Evolutionary conservation across 495 filamentous ascomycete genomes (phyloP).

Genomic region (Daldinia concentrica): DNA sequence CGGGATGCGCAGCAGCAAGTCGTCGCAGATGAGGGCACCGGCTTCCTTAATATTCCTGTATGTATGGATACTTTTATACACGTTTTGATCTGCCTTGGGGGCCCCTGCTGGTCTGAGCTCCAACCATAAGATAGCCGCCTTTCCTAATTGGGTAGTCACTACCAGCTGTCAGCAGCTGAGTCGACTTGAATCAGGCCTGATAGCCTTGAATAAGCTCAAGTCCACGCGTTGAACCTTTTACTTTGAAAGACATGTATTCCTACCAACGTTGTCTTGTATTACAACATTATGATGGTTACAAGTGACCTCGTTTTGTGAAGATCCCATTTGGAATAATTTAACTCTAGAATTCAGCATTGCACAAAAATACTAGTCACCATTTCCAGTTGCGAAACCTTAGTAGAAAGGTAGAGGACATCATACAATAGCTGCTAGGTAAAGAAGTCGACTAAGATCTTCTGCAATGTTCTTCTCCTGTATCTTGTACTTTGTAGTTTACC

Average conservation of each 20-base stretch:
- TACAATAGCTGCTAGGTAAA: conserved; percentile 9
- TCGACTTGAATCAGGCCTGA: conserved; percentile 33
- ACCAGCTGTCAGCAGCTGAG: conserved; percentile 26
- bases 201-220: conserved; percentile 37
- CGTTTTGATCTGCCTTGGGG: conserved; percentile 42
- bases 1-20: conserved; percentile 42
- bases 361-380: conserved; percentile 2
- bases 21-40: conserved; percentile 45
- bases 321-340: not conserved
- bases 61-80: conserved; percentile 46
- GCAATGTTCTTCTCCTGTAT: conserved; percentile 17
- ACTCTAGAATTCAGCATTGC: conserved; percentile 3
- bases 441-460: conserved; percentile 14
- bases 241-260: conserved; percentile 16
- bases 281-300: conserved; percentile 37
- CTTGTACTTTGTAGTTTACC: conserved; percentile 16
- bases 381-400: conserved; percentile 7
- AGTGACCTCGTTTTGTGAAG: not conserved
- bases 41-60: conserved; percentile 46
- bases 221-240: conserved; percentile 33
- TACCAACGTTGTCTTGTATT: conserved; percentile 19
- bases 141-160: conserved; percentile 31
- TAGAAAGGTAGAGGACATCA: conserved; percentile 19
- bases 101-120: conserved; percentile 39
- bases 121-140: conserved; percentile 22